Evolutionary conservation across 2,329 filamentous ascomycete species (phyloP), one percentile per base, ranked within the genome.

Genomic region (Calonectria fujianensis): DNA sequence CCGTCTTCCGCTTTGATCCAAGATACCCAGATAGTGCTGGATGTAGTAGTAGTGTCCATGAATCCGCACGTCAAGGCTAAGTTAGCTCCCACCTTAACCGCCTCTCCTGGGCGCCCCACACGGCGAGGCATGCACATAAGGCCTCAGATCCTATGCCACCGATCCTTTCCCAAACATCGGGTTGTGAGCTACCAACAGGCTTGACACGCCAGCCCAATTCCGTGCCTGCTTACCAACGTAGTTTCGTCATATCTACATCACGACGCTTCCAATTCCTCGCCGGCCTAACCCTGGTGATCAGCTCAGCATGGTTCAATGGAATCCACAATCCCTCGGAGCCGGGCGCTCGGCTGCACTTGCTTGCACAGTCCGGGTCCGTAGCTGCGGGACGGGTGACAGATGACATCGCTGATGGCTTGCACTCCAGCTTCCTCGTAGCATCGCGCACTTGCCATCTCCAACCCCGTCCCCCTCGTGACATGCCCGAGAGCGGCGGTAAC

Each of bases 61-160:
- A 39, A 63, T 41, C 35, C 57, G 37, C 39, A 35, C 16, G 20
- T 57, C 31, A 39, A 41, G 35, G 57, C 57, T 41, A 61, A 61
- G 35, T 41, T 61, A 63, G 35, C 57, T 63, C 57, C 57, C 57
- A 63, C 35, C 57, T 61, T 61, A 61, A 61, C 57, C 31, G 31
- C 57, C 57, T 41, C 35, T 18, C 35, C 35, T 39, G 57, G 27
- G 14, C 4, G 57, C 37, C 57, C 57, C 57, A 63, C 57, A 16
- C 24, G 14, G 24, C 27, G 39, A 63, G 41, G 31, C 41, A 65
- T 65, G 61, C 41, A 65, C 39, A 50, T 32, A 48, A 31, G 61
- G 31, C 39, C 61, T 50, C 29, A 50, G 29, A 65, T 45, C 32
- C 41, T 31, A 50, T 65, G 39, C 29, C 27, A 32, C 61, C 27